Evolutionary conservation across 371 early-diverging fungal species (phyloP).

Genomic region (Zychaea mexicana): DNA sequence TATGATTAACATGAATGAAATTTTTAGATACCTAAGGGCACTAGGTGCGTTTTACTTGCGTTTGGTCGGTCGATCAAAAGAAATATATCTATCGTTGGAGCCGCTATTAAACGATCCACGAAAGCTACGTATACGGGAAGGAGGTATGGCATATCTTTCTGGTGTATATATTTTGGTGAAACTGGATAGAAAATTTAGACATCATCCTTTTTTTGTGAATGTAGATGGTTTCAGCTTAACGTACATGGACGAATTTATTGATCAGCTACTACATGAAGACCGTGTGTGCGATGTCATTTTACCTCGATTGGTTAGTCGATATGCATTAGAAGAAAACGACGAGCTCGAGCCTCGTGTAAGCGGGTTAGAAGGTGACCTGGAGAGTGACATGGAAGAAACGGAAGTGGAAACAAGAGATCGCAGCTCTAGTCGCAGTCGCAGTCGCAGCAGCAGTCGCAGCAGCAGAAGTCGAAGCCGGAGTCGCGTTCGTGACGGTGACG

Average conservation of each 20-base stretch:
- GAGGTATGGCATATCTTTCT: constrained; percentile 43
- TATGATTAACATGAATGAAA: neutral
- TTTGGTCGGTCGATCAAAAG: constrained; percentile 73
- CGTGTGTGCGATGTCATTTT: constrained; percentile 89
- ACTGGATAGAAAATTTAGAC: too few relatives aligned
- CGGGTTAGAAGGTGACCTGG: constrained; percentile 77
- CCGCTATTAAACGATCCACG: constrained; percentile 85
- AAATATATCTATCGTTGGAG: constrained; percentile 87
- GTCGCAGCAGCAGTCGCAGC: constrained; percentile 12
- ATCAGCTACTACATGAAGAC: constrained; percentile 76
- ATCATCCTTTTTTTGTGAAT: constrained; percentile 11
- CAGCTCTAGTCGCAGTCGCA: neutral
- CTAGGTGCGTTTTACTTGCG: constrained; percentile 90
- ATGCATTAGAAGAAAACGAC: constrained; percentile 85
- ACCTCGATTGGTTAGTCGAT: constrained; percentile 80
- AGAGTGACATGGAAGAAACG: constrained; percentile 36
- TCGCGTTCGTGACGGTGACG: neutral
- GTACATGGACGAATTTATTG: constrained; percentile 92
- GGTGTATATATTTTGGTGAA: neutral
- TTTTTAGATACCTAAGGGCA: constrained; percentile 80
- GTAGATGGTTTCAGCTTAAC: constrained; percentile 64
- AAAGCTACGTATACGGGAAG: constrained; percentile 72
- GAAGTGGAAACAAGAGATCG: neutral
- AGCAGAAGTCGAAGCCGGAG: neutral
- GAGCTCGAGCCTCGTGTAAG: constrained; percentile 84